Percentiles rank a stretch among this genome's conserved stretches.
These are phyloP conservation scores for Pichia membranifaciens DNA, from an alignment of 805 yeast species.

Conservation along the genomic window DNA sequence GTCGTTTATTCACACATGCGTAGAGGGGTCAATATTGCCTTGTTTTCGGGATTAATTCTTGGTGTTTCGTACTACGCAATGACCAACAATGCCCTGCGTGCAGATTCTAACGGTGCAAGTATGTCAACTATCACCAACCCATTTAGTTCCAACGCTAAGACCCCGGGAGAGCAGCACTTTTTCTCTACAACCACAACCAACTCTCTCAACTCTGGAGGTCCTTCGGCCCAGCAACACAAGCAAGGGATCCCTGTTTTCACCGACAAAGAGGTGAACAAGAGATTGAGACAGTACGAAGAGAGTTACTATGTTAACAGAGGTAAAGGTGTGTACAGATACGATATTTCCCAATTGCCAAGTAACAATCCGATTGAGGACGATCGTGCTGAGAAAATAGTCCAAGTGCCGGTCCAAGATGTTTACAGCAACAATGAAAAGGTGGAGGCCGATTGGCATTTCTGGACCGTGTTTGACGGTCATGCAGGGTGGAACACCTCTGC, in stretches of 20 bases:
- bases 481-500: slow-evolving; percentile 93
- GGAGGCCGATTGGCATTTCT: slow-evolving; percentile 80
- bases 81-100: slow-evolving; percentile 23
- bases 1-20: slow-evolving; percentile 21
- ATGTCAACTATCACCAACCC: slow-evolving; percentile 2
- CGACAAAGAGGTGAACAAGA: slow-evolving; percentile 66
- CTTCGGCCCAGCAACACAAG: slow-evolving; percentile 36
- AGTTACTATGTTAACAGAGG: slow-evolving; percentile 76
- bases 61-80: slow-evolving; percentile 31
- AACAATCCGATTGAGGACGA: slow-evolving; percentile 95
- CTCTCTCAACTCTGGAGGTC: slow-evolving; percentile 38
- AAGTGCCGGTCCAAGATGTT: slow-evolving; percentile 61
- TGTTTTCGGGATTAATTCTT: slow-evolving; percentile 30
- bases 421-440: slow-evolving; percentile 42
- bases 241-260: slow-evolving; percentile 51
- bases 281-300: slow-evolving; percentile 70
- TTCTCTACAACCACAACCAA: slow-evolving; percentile 34
- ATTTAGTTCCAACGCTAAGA: background rate
- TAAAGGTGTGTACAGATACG: slow-evolving; percentile 83
- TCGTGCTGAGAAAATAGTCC: slow-evolving; percentile 74
- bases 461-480: slow-evolving; percentile 96
- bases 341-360: slow-evolving; percentile 81
- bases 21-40: slow-evolving; percentile 27
- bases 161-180: slow-evolving; percentile 15
- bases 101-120: slow-evolving; percentile 20